phyloP scores from a whole-genome alignment of 2,329 filamentous ascomycete genomes.

The Verticillium klebahnii region DNA sequence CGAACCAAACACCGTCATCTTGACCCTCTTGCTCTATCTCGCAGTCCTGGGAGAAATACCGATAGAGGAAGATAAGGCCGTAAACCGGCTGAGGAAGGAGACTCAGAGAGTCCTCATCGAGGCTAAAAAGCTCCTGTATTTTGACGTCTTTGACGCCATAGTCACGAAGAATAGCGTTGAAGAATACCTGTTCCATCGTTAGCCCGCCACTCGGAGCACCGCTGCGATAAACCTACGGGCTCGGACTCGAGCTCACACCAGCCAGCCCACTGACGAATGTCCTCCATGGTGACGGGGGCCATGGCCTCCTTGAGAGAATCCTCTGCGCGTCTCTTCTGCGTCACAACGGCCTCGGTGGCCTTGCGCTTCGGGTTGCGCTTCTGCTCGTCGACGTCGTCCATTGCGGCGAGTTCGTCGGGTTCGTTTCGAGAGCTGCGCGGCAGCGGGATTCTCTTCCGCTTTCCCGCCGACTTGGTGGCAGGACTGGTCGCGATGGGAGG shows the following conservation, averaged over 20 bases:
- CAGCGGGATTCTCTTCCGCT: neutral
- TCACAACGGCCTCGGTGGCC: constrained; percentile 26
- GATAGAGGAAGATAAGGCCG: constrained; percentile 86
- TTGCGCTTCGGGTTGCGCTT: constrained; percentile 41
- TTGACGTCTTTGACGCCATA: constrained; percentile 71
- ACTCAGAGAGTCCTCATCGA: constrained; percentile 64
- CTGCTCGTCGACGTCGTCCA: constrained; percentile 9
- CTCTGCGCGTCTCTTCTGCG: constrained; percentile 21
- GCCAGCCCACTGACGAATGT: constrained; percentile 60
- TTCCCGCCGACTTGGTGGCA: neutral
- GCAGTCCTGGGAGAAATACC: constrained; percentile 54
- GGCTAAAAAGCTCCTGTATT: constrained; percentile 69
- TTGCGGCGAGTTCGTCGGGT: neutral
- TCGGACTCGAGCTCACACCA: constrained; percentile 89
- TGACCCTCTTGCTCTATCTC: constrained; percentile 50
- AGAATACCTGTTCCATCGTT: constrained; percentile 58
- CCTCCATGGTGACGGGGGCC: constrained; percentile 41
- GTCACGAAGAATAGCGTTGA: constrained; percentile 77
- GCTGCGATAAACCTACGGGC: constrained; percentile 52
- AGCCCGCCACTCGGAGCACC: neutral
- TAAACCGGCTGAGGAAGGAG: constrained; percentile 69
- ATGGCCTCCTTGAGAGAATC: constrained; percentile 42
- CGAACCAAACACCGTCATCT: constrained; percentile 75
- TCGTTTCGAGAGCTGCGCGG: neutral
- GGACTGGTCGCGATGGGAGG: neutral